Percentiles rank a stretch among this genome's conserved stretches.
These are phyloP conservation scores for Pseudofabraea citricarpa DNA, from an alignment of 2,329 filamentous ascomycete species.

Conservation along the genomic window DNA sequence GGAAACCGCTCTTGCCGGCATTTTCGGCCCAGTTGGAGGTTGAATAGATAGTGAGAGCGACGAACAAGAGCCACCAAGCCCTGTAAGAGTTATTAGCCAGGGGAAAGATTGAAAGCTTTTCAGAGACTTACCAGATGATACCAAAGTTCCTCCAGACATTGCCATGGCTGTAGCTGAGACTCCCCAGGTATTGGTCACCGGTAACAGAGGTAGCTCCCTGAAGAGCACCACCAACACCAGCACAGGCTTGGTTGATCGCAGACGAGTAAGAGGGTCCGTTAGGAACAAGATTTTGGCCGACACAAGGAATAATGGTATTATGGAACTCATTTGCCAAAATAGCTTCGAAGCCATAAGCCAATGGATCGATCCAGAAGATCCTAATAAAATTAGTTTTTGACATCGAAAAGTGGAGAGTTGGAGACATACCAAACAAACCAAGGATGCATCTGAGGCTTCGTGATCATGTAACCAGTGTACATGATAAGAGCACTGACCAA, in stretches of 20 bases:
- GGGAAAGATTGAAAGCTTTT: too few species aligned
- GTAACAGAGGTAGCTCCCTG: slow-evolving; percentile 43
- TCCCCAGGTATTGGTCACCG: slow-evolving; percentile 54
- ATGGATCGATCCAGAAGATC: slow-evolving; percentile 59
- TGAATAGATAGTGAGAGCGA: slow-evolving; percentile 50
- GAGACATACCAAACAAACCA: slow-evolving; percentile 51
- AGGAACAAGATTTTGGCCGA: slow-evolving; percentile 44
- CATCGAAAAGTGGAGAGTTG: background rate
- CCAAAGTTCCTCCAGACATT: slow-evolving; percentile 58
- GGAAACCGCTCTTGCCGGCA: slow-evolving; percentile 45
- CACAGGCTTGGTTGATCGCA: slow-evolving; percentile 43
- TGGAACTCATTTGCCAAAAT: slow-evolving; percentile 70
- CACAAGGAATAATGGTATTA: slow-evolving; percentile 46
- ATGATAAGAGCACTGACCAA: slow-evolving; percentile 48
- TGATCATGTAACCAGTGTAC: slow-evolving; percentile 62
- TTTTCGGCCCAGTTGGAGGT: slow-evolving; percentile 53
- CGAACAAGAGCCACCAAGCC: slow-evolving; percentile 58
- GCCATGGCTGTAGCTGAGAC: slow-evolving; percentile 45
- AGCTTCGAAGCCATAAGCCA: slow-evolving; percentile 66
- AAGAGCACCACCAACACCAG: slow-evolving; percentile 51
- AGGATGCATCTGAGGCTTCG: slow-evolving; percentile 54
- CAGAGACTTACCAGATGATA: slow-evolving; percentile 34
- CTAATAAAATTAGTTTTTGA: background rate
- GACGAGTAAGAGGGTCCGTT: slow-evolving; percentile 42
- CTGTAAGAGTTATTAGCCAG: background rate